Conservation (phyloP, 1,139 yeast genomes). For the Saccharomyces hybrid region DNA sequence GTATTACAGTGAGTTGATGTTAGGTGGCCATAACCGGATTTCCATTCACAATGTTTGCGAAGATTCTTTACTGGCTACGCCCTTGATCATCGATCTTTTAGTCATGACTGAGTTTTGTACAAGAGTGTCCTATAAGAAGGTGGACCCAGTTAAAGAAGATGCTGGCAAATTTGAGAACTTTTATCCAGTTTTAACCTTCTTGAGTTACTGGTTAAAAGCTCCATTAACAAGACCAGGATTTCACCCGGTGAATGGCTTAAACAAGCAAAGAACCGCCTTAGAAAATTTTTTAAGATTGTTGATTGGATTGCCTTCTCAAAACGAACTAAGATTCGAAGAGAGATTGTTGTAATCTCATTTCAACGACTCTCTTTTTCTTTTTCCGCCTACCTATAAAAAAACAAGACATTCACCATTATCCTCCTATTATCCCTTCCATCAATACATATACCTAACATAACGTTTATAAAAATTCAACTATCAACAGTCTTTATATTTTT, state of each 20-base stretch:
- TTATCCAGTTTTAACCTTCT: slow-evolving; percentile 79
- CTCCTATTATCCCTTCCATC: background rate
- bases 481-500: background rate
- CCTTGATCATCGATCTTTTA: slow-evolving; percentile 84
- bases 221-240: slow-evolving; percentile 88
- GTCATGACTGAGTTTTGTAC: slow-evolving; percentile 85
- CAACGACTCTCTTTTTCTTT: background rate
- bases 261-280: slow-evolving; percentile 87
- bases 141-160: slow-evolving; percentile 11
- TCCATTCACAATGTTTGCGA: slow-evolving; percentile 94
- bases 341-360: slow-evolving; percentile 39
- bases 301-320: slow-evolving; percentile 83
- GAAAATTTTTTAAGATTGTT: slow-evolving; percentile 86
- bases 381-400: background rate
- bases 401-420: background rate
- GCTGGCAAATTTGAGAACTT: slow-evolving; percentile 44
- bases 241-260: slow-evolving; percentile 86
- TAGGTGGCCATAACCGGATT: slow-evolving; percentile 94
- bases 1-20: slow-evolving; percentile 91
- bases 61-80: slow-evolving; percentile 91
- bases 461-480: background rate
- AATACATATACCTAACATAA: background rate
- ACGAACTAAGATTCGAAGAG: slow-evolving; percentile 92
- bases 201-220: slow-evolving; percentile 95
- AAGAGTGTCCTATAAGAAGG: slow-evolving; percentile 70